phyloP scores from a whole-genome alignment of 2,329 filamentous ascomycete genomes.

The Neodidymelliopsis sp. region DNA sequence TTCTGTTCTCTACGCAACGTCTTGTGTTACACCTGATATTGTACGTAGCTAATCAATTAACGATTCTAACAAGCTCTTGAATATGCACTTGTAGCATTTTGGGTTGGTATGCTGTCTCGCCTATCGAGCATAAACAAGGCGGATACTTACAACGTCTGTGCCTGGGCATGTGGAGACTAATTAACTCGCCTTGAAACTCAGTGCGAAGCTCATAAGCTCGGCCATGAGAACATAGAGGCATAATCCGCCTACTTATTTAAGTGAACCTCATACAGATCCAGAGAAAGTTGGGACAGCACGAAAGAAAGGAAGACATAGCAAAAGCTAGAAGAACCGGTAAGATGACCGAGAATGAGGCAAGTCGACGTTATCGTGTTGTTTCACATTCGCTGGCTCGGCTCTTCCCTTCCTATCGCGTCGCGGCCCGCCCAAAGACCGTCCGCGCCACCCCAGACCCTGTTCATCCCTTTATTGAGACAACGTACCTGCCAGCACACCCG shows the following conservation, averaged over 20 bases:
- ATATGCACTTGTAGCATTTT: too few relatives aligned
- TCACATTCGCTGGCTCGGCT: constrained; percentile 16
- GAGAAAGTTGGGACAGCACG: not conserved
- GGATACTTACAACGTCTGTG: not conserved
- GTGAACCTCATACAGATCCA: constrained; percentile 1
- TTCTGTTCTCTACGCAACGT: too few relatives aligned
- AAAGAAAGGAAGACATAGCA: not conserved
- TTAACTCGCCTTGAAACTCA: constrained; percentile 1
- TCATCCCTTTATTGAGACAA: constrained; percentile 20
- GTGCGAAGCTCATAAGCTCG: not conserved
- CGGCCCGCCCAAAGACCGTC: constrained; percentile 8
- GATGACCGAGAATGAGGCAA: constrained; percentile 6
- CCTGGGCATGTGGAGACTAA: not conserved
- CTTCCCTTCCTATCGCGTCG: constrained; percentile 16
- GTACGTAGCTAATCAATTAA: too few relatives aligned
- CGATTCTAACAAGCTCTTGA: too few relatives aligned
- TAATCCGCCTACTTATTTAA: not conserved
- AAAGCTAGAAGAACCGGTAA: constrained; percentile 2
- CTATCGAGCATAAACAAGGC: not conserved
- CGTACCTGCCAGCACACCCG: constrained; percentile 18
- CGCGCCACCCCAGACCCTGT: constrained; percentile 24
- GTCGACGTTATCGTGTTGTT: constrained; percentile 16
- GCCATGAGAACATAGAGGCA: not conserved
- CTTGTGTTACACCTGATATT: too few relatives aligned
- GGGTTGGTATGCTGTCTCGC: constrained; percentile 1